These are phyloP conservation scores for Clathrospora elynae DNA, from an alignment of 2,329 filamentous ascomycete species.

Conservation along the genomic window DNA sequence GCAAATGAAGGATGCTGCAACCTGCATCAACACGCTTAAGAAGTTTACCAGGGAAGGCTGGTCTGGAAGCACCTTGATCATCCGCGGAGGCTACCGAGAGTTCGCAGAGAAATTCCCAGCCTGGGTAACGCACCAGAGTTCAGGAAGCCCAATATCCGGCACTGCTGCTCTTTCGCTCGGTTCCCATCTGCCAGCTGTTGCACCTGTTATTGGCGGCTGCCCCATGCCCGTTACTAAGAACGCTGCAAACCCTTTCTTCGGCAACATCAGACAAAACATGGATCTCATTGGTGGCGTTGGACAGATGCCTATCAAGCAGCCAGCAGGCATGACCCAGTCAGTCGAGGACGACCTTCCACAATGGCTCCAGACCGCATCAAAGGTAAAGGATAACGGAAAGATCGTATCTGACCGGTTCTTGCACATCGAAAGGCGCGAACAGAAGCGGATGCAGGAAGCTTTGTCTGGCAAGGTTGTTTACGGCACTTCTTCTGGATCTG, in stretches of 20 bases:
- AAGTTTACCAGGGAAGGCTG: constrained; percentile 90
- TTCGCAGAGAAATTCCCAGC: constrained; percentile 72
- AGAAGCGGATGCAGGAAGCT: constrained; percentile 89
- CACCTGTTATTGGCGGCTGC: constrained; percentile 88
- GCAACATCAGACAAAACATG: constrained; percentile 95
- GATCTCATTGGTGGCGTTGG: constrained; percentile 92
- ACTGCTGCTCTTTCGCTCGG: constrained; percentile 32
- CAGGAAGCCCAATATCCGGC: constrained; percentile 30
- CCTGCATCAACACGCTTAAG: constrained; percentile 84
- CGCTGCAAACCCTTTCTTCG: constrained; percentile 86
- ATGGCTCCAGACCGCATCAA: constrained; percentile 76
- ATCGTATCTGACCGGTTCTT: constrained; percentile 82
- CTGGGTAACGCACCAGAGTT: constrained; percentile 57
- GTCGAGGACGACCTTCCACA: constrained; percentile 64
- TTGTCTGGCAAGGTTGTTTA: constrained; percentile 66
- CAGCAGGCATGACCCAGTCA: constrained; percentile 56
- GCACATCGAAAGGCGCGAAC: constrained; percentile 80
- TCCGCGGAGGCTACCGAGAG: constrained; percentile 79
- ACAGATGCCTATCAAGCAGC: constrained; percentile 69
- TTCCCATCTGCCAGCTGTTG: constrained; percentile 57
- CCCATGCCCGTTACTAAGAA: constrained; percentile 73
- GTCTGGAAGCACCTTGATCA: constrained; percentile 71
- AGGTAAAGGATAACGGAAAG: constrained; percentile 74
- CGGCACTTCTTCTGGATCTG: constrained; percentile 50
- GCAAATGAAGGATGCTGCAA: constrained; percentile 78